These are phyloP conservation scores for Botrytis fabae DNA, from an alignment of 2,329 filamentous ascomycete species.

Conservation along the genomic window DNA sequence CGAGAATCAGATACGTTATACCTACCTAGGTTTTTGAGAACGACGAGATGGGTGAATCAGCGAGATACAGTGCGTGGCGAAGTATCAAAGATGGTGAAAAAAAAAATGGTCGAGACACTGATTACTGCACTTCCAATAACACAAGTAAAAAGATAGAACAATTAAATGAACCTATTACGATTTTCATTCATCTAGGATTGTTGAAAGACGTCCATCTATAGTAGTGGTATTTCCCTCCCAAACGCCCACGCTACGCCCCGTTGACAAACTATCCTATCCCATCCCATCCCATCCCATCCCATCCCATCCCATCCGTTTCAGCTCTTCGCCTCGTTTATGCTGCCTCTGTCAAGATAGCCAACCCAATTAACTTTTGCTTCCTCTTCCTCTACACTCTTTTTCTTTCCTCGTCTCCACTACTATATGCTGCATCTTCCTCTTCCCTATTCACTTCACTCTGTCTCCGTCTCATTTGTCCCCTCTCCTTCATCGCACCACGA, in stretches of 20 bases:
- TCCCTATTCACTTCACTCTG: slow-evolving; percentile 44
- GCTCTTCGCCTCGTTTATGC: neutral
- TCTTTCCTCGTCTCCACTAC: slow-evolving; percentile 33
- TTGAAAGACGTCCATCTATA: slow-evolving; percentile 7
- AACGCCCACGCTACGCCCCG: slow-evolving; percentile 18
- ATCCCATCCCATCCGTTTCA: slow-evolving; percentile 10
- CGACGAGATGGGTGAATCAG: neutral
- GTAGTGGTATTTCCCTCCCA: slow-evolving; percentile 17
- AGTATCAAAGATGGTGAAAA: neutral
- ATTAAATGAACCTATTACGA: neutral
- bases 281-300: slow-evolving; percentile 8
- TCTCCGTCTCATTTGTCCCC: slow-evolving; percentile 59
- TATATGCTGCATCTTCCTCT: slow-evolving; percentile 48
- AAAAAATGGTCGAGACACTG: neutral
- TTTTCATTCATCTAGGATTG: slow-evolving; percentile 8
- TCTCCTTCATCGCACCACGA: slow-evolving; percentile 77
- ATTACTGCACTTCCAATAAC: neutral
- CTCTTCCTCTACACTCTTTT: slow-evolving; percentile 31
- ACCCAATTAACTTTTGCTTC: neutral
- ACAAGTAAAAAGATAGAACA: neutral
- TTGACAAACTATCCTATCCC: slow-evolving; percentile 14
- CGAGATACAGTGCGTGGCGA: neutral
- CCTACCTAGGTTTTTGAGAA: neutral
- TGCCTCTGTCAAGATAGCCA: neutral
- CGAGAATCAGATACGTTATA: neutral